phyloP scores from a whole-genome alignment of 1,139 yeast species.

The Wickerhamomyces sp. region DNA sequence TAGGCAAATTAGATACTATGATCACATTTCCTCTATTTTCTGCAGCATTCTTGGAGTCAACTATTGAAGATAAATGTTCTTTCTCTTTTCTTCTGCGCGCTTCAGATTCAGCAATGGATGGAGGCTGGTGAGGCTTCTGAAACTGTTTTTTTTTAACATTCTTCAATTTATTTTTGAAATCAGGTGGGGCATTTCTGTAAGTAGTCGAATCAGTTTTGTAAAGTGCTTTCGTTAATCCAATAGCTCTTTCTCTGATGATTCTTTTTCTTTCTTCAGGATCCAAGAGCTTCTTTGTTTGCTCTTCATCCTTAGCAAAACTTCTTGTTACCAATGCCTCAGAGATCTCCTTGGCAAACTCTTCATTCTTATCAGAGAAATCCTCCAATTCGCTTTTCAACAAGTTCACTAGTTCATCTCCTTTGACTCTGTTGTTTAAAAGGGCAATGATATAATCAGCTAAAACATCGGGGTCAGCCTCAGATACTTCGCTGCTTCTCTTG shows the following conservation, averaged over 20 bases:
- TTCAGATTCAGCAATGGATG: conserved; percentile 1
- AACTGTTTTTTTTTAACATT: background rate
- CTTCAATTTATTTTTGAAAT: conserved; percentile 5
- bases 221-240: conserved; percentile 8
- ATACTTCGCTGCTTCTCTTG: conserved; percentile 24
- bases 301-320: conserved; percentile 6
- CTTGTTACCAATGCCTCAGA: conserved; percentile 22
- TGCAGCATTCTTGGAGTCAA: conserved; percentile 18
- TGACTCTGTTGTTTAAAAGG: conserved; percentile 33
- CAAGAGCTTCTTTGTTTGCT: background rate
- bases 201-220: conserved; percentile 12
- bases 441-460: conserved; percentile 42
- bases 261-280: conserved; percentile 8
- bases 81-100: conserved; percentile 3
- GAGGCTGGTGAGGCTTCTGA: background rate
- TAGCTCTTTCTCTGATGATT: conserved; percentile 6
- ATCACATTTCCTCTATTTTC: conserved; percentile 21
- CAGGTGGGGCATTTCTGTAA: conserved; percentile 8
- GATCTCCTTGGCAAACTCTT: conserved; percentile 28
- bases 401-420: conserved; percentile 29
- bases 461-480: conserved; percentile 41
- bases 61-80: conserved; percentile 10
- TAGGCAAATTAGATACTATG: conserved; percentile 40
- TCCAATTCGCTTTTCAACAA: conserved; percentile 32
- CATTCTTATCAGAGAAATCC: conserved; percentile 28